Conservation (phyloP, 306 rosid genomes). For the Carpinus viminea region DNA sequence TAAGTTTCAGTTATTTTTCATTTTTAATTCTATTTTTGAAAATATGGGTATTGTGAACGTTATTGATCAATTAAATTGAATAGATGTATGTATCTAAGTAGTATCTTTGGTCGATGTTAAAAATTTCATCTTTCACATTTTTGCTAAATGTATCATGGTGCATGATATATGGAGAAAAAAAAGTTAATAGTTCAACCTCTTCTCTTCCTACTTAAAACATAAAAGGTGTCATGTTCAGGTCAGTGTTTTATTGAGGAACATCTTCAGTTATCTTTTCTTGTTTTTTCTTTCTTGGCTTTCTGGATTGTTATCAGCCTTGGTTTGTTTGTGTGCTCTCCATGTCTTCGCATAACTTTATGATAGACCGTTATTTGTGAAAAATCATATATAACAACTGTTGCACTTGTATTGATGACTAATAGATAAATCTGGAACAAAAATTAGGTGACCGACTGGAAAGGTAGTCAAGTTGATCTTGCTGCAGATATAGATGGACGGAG, state of each 20-base stretch:
- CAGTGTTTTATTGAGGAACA: neutral
- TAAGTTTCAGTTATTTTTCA: neutral
- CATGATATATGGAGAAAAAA: neutral
- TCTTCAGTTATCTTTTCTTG: neutral
- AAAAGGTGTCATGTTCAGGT: neutral
- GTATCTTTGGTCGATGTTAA: neutral
- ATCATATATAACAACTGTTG: neutral
- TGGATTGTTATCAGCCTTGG: neutral
- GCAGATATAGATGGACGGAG: conserved; percentile 65
- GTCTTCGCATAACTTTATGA: neutral
- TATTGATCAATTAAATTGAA: neutral
- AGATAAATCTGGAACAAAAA: neutral
- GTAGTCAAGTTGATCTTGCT: conserved; percentile 67
- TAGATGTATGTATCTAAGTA: neutral
- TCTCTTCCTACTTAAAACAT: neutral
- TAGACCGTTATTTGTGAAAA: neutral
- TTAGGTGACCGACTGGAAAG: conserved; percentile 83
- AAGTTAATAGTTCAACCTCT: neutral
- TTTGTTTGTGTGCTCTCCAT: neutral
- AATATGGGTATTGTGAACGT: neutral
- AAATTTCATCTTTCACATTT: neutral
- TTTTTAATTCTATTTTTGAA: neutral
- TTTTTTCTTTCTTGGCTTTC: neutral
- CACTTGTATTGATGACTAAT: neutral
- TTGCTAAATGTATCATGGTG: neutral